A percentile compares a stretch with the other conserved stretches of the same genome.
Evolutionary conservation across 345 rosid species (phyloP).

Genomic region (Bretschneidera sinensis): DNA sequence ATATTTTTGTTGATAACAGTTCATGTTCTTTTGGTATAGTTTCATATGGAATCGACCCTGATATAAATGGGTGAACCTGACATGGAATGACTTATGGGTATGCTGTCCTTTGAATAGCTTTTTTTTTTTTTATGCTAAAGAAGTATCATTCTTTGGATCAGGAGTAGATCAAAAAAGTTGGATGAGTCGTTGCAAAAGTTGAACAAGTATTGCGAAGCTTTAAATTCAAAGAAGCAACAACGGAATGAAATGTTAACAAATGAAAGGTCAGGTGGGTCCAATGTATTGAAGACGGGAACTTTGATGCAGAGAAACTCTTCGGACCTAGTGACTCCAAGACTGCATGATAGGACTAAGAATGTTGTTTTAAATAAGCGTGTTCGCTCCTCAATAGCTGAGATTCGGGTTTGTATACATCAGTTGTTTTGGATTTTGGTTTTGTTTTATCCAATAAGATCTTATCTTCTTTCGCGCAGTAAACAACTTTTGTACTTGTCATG

Average conservation of each 20-base stretch:
- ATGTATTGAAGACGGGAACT: constrained; percentile 31
- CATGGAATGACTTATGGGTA: neutral
- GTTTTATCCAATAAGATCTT: constrained; percentile 1
- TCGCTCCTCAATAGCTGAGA: constrained; percentile 45
- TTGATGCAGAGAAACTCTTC: constrained; percentile 38
- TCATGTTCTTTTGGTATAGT: too few species aligned
- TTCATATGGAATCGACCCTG: too few species aligned
- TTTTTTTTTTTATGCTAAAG: constrained; percentile 14
- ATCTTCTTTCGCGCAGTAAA: neutral
- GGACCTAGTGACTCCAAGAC: constrained; percentile 40
- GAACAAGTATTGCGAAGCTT: constrained; percentile 29
- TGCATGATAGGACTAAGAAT: constrained; percentile 50
- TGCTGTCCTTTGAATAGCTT: constrained; percentile 1
- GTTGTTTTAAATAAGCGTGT: constrained; percentile 42
- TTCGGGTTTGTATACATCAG: constrained; percentile 37
- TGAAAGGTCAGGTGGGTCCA: constrained; percentile 40
- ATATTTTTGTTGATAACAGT: neutral
- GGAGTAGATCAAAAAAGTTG: constrained; percentile 36
- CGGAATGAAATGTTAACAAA: constrained; percentile 33
- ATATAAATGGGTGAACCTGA: neutral
- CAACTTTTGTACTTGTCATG: neutral
- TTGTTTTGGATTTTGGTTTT: neutral
- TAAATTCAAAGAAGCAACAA: constrained; percentile 38
- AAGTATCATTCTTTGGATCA: constrained; percentile 18
- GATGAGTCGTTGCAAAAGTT: constrained; percentile 35